Percentiles rank a stretch among this genome's conserved stretches.
These are phyloP conservation scores for Candida xiaguanensis DNA, from an alignment of 805 yeast genomes.

Conservation along the genomic window DNA sequence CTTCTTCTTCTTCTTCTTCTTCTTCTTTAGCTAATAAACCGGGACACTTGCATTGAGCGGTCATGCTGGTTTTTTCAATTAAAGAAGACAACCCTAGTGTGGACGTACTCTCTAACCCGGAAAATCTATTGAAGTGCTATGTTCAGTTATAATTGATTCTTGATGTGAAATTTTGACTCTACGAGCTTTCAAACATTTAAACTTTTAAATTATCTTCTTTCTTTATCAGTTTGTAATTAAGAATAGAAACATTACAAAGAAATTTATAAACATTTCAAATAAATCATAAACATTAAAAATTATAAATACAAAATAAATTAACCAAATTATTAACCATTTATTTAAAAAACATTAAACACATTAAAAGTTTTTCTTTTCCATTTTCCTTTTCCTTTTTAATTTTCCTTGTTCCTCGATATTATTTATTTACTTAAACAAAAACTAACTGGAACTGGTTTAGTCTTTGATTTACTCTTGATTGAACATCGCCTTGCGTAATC, in stretches of 20 bases:
- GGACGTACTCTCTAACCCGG: slow-evolving; percentile 29
- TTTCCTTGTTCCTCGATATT: too few relatives aligned
- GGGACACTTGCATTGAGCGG: slow-evolving; percentile 21
- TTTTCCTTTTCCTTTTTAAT: background rate
- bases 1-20: slow-evolving; percentile 5
- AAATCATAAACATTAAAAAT: background rate
- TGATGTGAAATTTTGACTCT: slow-evolving; percentile 12
- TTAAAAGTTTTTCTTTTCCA: slow-evolving; percentile 1
- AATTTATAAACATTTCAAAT: background rate
- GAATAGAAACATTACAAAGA: background rate
- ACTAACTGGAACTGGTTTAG: slow-evolving; percentile 30
- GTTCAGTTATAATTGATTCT: slow-evolving; percentile 16
- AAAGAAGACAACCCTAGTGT: slow-evolving; percentile 15
- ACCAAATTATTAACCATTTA: background rate
- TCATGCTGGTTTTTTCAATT: slow-evolving; percentile 15
- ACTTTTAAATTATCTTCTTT: background rate
- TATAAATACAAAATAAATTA: background rate
- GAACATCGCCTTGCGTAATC: slow-evolving; percentile 42
- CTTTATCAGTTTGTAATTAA: background rate
- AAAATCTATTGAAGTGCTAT: slow-evolving; percentile 15
- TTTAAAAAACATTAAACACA: too few relatives aligned
- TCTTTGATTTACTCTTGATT: slow-evolving; percentile 19
- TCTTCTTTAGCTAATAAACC: slow-evolving; percentile 13
- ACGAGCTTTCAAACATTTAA: slow-evolving; percentile 12
- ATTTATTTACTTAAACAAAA: slow-evolving; percentile 37